Conservation (phyloP, 164 flowering plant genomes). For the Brasenia schreberi region DNA sequence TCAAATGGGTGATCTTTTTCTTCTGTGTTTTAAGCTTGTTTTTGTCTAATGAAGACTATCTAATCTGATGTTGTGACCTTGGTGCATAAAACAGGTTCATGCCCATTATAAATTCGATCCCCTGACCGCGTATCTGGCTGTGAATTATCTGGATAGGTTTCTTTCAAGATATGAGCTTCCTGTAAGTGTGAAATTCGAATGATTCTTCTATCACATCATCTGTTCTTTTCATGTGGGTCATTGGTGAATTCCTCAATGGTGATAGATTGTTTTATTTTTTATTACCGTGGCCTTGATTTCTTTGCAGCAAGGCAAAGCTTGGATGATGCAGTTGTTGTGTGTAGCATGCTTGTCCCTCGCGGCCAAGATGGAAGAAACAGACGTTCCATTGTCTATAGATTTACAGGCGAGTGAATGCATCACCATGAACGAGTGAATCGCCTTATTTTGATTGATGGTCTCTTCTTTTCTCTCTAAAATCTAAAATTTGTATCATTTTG, state of each 20-base stretch:
- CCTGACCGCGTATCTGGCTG: slow-evolving; percentile 50
- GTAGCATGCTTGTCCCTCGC: slow-evolving; percentile 79
- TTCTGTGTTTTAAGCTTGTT: background rate
- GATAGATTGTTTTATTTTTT: background rate
- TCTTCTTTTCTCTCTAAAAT: background rate
- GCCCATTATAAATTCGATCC: slow-evolving; percentile 67
- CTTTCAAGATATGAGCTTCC: slow-evolving; percentile 65
- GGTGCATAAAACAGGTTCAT: slow-evolving; percentile 34
- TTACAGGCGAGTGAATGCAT: slow-evolving; percentile 46
- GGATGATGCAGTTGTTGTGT: slow-evolving; percentile 75
- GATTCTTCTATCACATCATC: too few species aligned
- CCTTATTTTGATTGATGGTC: background rate
- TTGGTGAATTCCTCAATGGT: background rate
- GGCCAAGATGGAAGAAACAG: slow-evolving; percentile 80
- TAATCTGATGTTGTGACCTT: background rate
- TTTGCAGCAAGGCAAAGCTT: slow-evolving; percentile 46
- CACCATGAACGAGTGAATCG: background rate
- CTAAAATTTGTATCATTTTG: background rate
- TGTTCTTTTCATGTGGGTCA: background rate
- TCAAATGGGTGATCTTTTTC: background rate
- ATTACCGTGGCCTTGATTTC: background rate
- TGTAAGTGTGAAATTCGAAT: slow-evolving; percentile 32
- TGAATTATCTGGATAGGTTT: slow-evolving; percentile 83
- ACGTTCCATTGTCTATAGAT: slow-evolving; percentile 56
- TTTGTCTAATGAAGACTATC: background rate